These are phyloP conservation scores for Cutaneotrichosporon arboriforme DNA, from an alignment of 1,284 basidiomycete genomes.

Conservation along the genomic window DNA sequence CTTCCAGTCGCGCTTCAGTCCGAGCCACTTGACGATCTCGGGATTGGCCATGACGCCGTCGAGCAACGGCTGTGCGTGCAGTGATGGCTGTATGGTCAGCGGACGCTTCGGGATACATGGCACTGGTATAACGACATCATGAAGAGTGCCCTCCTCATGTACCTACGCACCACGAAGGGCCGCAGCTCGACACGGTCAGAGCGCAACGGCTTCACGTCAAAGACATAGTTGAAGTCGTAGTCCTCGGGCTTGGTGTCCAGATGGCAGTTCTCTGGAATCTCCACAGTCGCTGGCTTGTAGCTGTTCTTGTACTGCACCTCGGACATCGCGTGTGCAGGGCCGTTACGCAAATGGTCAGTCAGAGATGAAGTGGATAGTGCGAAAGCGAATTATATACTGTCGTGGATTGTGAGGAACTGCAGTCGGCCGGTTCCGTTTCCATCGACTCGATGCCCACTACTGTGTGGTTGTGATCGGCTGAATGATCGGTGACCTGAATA, in stretches of 20 bases:
- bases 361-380: not conserved
- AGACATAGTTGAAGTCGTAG: slow-evolving; percentile 46
- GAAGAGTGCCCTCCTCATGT: too few species aligned
- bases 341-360: not conserved
- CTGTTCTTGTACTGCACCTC: slow-evolving; percentile 23
- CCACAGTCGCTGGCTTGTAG: slow-evolving; percentile 17
- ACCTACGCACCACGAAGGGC: slow-evolving; percentile 13
- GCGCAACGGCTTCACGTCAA: slow-evolving; percentile 26
- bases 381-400: not conserved
- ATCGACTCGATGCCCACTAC: too few species aligned
- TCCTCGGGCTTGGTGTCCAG: slow-evolving; percentile 31
- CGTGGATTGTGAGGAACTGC: too few species aligned
- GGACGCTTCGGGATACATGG: not conserved
- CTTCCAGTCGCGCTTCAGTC: slow-evolving; percentile 9
- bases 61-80: slow-evolving; percentile 31
- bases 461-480: too few species aligned
- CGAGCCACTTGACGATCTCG: slow-evolving; percentile 26
- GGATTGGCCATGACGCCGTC: slow-evolving; percentile 24
- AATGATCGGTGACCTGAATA: too few species aligned
- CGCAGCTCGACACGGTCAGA: slow-evolving; percentile 27
- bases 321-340: not conserved
- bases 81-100: slow-evolving; percentile 7
- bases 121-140: too few species aligned
- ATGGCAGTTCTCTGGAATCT: slow-evolving; percentile 23
- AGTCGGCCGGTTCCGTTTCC: too few species aligned